Evolutionary conservation across 768 basidiomycete species (phyloP).

Genomic region (Exidia glandulosa): DNA sequence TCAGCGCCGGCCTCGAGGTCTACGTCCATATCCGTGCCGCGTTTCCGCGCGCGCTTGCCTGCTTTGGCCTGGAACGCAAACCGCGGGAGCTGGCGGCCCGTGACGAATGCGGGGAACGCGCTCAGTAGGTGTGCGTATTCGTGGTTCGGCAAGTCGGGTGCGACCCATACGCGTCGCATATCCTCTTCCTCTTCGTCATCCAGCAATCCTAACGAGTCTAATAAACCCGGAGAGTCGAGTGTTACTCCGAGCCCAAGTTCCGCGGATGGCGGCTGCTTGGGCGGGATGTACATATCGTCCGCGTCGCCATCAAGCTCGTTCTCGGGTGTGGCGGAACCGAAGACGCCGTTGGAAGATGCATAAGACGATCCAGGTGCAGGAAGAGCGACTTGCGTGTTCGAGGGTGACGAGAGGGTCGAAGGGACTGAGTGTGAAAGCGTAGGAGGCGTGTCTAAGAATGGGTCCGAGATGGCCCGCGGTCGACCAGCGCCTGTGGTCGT

Average conservation of each 20-base stretch:
- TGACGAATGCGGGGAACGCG: conserved; percentile 70
- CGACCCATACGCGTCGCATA: conserved; percentile 68
- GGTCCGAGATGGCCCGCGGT: conserved; percentile 39
- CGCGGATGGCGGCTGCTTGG: background rate
- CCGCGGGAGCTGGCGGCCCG: conserved; percentile 57
- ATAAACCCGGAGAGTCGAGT: conserved; percentile 17
- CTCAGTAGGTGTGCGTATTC: conserved; percentile 59
- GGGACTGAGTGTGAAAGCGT: conserved; percentile 42
- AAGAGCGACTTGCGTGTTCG: conserved; percentile 2
- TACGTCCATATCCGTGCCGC: background rate
- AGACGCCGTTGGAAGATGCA: conserved; percentile 25
- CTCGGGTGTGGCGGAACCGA: conserved; percentile 5
- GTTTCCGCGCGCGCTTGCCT: conserved; percentile 22
- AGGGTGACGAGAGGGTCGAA: conserved; percentile 42
- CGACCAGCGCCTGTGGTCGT: conserved; percentile 53
- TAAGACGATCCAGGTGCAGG: conserved; percentile 7
- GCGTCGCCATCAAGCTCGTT: conserved; percentile 4
- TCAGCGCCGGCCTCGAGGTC: conserved; percentile 68
- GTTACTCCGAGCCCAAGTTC: conserved; percentile 9
- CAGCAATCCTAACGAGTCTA: no score
- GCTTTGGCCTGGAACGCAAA: conserved; percentile 35
- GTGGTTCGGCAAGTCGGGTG: conserved; percentile 66
- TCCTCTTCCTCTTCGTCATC: conserved; percentile 31
- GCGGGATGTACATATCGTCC: conserved; percentile 5
- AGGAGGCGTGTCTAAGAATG: conserved; percentile 52